A percentile compares a stretch with the other conserved stretches of the same genome.
Evolutionary conservation across 2,329 filamentous ascomycete species (phyloP).

Genomic region (Penicillium brasilianum): DNA sequence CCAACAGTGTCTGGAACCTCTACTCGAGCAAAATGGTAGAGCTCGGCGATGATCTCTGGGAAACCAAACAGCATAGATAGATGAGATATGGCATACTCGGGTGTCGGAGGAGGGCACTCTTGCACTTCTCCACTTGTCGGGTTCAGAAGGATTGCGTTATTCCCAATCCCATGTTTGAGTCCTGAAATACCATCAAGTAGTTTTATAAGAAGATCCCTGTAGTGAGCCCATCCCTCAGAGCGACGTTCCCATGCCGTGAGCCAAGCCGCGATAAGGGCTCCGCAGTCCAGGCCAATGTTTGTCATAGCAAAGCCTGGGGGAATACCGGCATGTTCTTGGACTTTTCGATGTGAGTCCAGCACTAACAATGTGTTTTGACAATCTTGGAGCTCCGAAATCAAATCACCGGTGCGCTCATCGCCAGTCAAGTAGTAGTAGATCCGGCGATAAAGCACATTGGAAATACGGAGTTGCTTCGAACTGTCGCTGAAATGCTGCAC

Average conservation of each 20-base stretch:
- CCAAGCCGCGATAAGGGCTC: constrained; percentile 19
- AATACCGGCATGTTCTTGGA: constrained; percentile 21
- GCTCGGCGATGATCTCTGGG: constrained; percentile 22
- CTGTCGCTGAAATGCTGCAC: constrained; percentile 67
- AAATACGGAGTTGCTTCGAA: constrained; percentile 66
- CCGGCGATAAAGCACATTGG: constrained; percentile 36
- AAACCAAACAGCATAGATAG: constrained; percentile 25
- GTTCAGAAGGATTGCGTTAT: constrained; percentile 23
- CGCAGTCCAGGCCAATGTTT: constrained; percentile 25
- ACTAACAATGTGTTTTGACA: constrained; percentile 21
- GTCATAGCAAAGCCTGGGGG: constrained; percentile 25
- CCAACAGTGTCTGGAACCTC: constrained; percentile 7
- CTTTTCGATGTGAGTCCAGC: constrained; percentile 25
- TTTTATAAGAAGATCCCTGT: constrained; percentile 14
- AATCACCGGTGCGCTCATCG: constrained; percentile 26
- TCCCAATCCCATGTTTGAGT: constrained; percentile 21
- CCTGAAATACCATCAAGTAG: constrained; percentile 19
- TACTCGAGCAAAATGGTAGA: constrained; percentile 11
- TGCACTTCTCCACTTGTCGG: constrained; percentile 17
- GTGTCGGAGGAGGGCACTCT: constrained; percentile 21
- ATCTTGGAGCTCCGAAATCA: constrained; percentile 24
- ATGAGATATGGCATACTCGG: constrained; percentile 24
- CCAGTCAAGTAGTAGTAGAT: constrained; percentile 27
- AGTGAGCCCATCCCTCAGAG: constrained; percentile 18
- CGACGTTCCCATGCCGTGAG: constrained; percentile 24